Evolutionary conservation across 2,329 filamentous ascomycete species (phyloP), one percentile per base, ranked within the genome.

Genomic region (Pseudogymnoascus sp.): DNA sequence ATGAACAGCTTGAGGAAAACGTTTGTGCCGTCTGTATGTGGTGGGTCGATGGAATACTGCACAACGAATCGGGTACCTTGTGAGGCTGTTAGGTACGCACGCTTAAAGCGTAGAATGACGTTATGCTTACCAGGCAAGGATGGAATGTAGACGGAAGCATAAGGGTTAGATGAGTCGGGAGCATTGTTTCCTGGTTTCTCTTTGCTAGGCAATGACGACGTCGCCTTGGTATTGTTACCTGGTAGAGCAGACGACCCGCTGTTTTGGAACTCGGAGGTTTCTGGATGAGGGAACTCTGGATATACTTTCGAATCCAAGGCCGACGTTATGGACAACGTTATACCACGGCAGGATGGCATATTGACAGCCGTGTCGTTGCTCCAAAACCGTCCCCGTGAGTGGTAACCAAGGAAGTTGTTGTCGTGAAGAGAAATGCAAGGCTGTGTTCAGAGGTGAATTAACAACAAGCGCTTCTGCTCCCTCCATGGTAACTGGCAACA

Each of bases 1-100:
- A 85, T 78, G 63, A 76, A 76, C 62, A 85, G 72, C 68, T 82
- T 84, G 73, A 85, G 85, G 72, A 81, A 83, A 8, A 84, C 71
- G 66, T 78, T 80, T 62, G 70, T 73, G 41, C 76, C 73, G 16
- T 71, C 75, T 2, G 69, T 68, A 1, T 74, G 74, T 1, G 72
- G 68, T 48, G 71, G 73, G 57, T 71, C 71, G 65, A 85, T 70
- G 5, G 70, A 71, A 69, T 85, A 86, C 31, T 77, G 77, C 45
- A 86, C 72, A 68, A 77, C 80, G 66, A 86, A 86, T n/a, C 78
- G 79, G 13, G 78, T 75, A 2, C 79, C 83, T 85, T 60, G 34
- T 10, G 60, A 25, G 34, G 19, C 4, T 61, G 60, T 61, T 13
- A 61, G 60, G 21, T 21, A 4, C 13, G 34, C 19, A 19, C 19